A percentile compares a stretch with the other conserved stretches of the same genome.
Evolutionary conservation across 306 rosid genomes (phyloP).

Genomic region (Amphicarpaea edgeworthii): DNA sequence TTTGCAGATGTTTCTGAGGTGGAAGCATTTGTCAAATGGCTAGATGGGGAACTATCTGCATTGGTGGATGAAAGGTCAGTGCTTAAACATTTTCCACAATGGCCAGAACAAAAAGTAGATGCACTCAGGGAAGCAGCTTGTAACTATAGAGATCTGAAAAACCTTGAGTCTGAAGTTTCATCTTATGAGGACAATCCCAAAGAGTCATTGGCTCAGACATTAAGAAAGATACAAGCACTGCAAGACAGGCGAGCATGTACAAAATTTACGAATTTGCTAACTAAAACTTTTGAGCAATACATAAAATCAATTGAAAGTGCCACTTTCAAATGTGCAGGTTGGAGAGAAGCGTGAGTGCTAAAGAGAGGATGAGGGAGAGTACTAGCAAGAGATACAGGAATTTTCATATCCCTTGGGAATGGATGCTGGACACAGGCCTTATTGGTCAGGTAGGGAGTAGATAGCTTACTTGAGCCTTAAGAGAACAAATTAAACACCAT

Average conservation of each 20-base stretch:
- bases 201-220: slow-evolving; percentile 61
- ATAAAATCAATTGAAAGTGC: slow-evolving; percentile 11
- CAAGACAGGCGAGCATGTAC: slow-evolving; percentile 98
- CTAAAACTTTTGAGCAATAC: not conserved
- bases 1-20: slow-evolving; percentile 67
- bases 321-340: slow-evolving; percentile 58
- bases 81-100: slow-evolving; percentile 77
- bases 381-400: slow-evolving; percentile 72
- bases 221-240: slow-evolving; percentile 77
- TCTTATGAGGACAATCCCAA: slow-evolving; percentile 69
- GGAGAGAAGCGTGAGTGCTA: slow-evolving; percentile 71
- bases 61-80: slow-evolving; percentile 91
- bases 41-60: slow-evolving; percentile 76
- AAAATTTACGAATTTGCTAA: slow-evolving; percentile 25
- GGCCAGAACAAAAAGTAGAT: slow-evolving; percentile 96
- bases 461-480: not conserved
- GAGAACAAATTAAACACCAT: not conserved
- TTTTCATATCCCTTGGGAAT: slow-evolving; percentile 87
- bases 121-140: slow-evolving; percentile 86
- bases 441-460: slow-evolving; percentile 68
- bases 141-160: slow-evolving; percentile 76
- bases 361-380: slow-evolving; percentile 79
- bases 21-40: slow-evolving; percentile 80
- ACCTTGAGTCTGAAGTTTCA: slow-evolving; percentile 68
- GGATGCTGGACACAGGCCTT: slow-evolving; percentile 84